Base-by-base conservation (phyloP, 2,329 filamentous ascomycete genomes). In the Blastomyces emzantsi region DNA sequence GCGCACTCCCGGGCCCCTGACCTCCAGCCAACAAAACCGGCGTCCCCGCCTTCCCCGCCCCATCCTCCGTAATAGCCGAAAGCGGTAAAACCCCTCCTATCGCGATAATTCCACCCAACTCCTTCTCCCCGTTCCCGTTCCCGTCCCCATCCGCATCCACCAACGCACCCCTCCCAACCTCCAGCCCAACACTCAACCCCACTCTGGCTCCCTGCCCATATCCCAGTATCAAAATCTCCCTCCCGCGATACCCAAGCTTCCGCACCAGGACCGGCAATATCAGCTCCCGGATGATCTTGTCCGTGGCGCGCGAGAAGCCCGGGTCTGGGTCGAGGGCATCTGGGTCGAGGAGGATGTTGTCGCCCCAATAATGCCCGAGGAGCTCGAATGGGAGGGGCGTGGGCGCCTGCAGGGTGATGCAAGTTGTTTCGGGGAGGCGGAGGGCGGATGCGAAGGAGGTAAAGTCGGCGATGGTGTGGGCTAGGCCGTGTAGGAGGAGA, bases 401-500 rank as follows among this genome's bases (percentile, higher is more conserved):
- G 0, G 88, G 86, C 0, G 87, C 92, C 71, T 89, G 88, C 52
- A 95, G 79, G 7, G 90, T 84, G 62, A 96, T 83, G 70, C 86
- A 86, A 63, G 87, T 83, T 61, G 92, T 92, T 70, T 92, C 89
- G 0, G 91, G 90, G 2, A 96, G 84, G 65, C 83, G 80, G 65
- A 96, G 77, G 68, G 85, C 85, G 63, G 80, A 79, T 25, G 87
- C 90, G 66, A 96, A 88, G 55, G 78, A 77, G 65, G 84, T 82
- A 74, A 94, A 95, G 45, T 89, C 81, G 2, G 73, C 71, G 65
- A 90, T 83, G 43, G 83, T 85, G 77, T 96, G 92, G 66, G 92
- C 92, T 15, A 96, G 83, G 67, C 91, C 91, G 75, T 96, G 92
- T 64, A 96, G 85, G 61, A 96, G 83, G 71, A 96, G 78, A 66